A percentile compares a stretch with the other conserved stretches of the same genome.
Conservation (phyloP, 306 rosid species). For the Cucumis sativus region DNA sequence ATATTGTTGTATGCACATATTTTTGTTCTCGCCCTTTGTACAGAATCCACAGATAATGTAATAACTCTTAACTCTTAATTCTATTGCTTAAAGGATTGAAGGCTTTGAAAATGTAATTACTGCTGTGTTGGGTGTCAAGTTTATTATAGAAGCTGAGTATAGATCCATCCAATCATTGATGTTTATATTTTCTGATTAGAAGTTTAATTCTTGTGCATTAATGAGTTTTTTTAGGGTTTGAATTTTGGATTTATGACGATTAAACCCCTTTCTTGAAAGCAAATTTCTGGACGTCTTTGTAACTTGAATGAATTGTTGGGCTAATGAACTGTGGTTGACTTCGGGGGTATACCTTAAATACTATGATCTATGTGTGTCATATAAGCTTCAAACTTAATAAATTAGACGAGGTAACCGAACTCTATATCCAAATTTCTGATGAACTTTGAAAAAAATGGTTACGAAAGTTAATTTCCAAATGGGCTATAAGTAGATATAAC, state of each 20-base stretch:
- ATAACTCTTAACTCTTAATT: not conserved
- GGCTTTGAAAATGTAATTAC: not conserved
- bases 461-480: too few species aligned
- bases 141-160: not conserved
- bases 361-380: not conserved
- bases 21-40: conserved; percentile 1
- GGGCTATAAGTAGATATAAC: too few species aligned
- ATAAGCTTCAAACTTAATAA: too few species aligned
- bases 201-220: not conserved
- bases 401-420: too few species aligned
- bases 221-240: not conserved
- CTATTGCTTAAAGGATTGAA: too few species aligned
- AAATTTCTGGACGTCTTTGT: not conserved
- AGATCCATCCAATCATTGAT: not conserved
- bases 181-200: not conserved
- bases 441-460: too few species aligned
- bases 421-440: too few species aligned
- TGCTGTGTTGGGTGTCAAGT: not conserved
- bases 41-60: not conserved
- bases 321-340: too few species aligned
- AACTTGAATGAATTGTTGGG: not conserved
- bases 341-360: not conserved
- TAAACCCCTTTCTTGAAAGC: not conserved
- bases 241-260: not conserved
- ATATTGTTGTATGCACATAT: not conserved